Percentiles rank a stretch among this genome's conserved stretches.
These are phyloP conservation scores for Blastobotrys capitulatus DNA, from an alignment of 1,139 yeast genomes.

Conservation along the genomic window DNA sequence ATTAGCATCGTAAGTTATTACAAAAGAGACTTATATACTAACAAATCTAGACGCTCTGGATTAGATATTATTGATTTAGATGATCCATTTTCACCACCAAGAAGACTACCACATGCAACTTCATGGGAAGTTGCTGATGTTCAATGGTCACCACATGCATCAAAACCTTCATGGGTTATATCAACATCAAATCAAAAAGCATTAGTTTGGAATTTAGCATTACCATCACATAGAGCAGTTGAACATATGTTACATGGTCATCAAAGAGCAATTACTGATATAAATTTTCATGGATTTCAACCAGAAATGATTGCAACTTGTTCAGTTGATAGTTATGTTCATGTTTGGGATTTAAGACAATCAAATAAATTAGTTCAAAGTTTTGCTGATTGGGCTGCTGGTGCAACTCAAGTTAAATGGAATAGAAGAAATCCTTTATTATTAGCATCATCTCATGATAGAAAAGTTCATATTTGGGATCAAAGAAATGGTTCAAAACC, in stretches of 20 bases:
- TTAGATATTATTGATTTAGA: conserved; percentile 85
- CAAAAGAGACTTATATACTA: not conserved
- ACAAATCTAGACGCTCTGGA: conserved; percentile 55
- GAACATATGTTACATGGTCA: conserved; percentile 86
- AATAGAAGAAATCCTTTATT: conserved; percentile 68
- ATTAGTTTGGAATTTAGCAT: conserved; percentile 81
- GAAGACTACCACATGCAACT: conserved; percentile 87
- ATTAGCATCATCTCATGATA: conserved; percentile 82
- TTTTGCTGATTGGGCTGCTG: conserved; percentile 93
- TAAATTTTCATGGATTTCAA: conserved; percentile 80
- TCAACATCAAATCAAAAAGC: conserved; percentile 96
- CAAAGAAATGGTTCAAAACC: conserved; percentile 77
- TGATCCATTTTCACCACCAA: conserved; percentile 91
- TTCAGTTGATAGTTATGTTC: conserved; percentile 80
- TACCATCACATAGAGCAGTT: conserved; percentile 73
- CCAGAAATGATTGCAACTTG: conserved; percentile 93
- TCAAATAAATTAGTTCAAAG: conserved; percentile 65
- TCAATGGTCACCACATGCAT: conserved; percentile 91
- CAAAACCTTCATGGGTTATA: conserved; percentile 85
- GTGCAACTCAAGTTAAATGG: conserved; percentile 95
- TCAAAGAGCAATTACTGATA: conserved; percentile 89
- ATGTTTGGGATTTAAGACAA: conserved; percentile 86
- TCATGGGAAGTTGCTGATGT: conserved; percentile 99
- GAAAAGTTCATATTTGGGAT: conserved; percentile 82
- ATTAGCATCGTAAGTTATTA: conserved; percentile 56